phyloP scores from a whole-genome alignment of 345 rosid genomes.

The Erucastrum elatum region DNA sequence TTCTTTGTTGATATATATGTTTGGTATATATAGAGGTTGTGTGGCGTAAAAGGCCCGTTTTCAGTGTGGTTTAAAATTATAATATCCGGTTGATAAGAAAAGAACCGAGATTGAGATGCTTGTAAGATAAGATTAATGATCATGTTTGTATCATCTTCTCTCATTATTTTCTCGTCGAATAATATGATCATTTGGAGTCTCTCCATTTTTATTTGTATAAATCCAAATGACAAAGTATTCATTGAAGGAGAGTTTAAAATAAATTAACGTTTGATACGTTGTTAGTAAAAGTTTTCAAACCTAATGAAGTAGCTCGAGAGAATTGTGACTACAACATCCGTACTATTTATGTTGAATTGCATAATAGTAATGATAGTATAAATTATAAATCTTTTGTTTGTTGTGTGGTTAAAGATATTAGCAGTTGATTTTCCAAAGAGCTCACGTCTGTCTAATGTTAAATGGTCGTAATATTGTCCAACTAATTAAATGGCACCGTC shows the following conservation, averaged over 20 bases:
- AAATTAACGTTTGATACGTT: neutral
- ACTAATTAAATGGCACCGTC: neutral
- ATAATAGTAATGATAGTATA: too few species aligned
- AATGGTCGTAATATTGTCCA: too few species aligned
- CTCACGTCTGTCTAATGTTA: too few species aligned
- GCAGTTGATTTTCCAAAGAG: too few species aligned
- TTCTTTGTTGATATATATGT: neutral
- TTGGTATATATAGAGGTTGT: slow-evolving; percentile 9
- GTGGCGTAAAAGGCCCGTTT: neutral
- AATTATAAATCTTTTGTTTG: too few species aligned
- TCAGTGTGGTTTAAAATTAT: neutral
- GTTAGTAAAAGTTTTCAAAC: neutral
- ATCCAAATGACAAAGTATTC: neutral
- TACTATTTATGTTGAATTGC: neutral
- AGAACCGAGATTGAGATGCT: slow-evolving; percentile 29
- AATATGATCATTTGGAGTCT: neutral
- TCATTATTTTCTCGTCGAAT: slow-evolving; percentile 16
- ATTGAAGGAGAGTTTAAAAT: neutral
- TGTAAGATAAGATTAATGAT: slow-evolving; percentile 34
- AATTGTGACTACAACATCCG: neutral
- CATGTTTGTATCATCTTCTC: slow-evolving; percentile 23
- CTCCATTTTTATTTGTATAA: neutral
- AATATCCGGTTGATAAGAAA: slow-evolving; percentile 20
- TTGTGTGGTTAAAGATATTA: too few species aligned
- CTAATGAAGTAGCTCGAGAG: neutral